Evolutionary conservation across 306 rosid genomes (phyloP).

Genomic region (Dalbergia cochinchinensis): DNA sequence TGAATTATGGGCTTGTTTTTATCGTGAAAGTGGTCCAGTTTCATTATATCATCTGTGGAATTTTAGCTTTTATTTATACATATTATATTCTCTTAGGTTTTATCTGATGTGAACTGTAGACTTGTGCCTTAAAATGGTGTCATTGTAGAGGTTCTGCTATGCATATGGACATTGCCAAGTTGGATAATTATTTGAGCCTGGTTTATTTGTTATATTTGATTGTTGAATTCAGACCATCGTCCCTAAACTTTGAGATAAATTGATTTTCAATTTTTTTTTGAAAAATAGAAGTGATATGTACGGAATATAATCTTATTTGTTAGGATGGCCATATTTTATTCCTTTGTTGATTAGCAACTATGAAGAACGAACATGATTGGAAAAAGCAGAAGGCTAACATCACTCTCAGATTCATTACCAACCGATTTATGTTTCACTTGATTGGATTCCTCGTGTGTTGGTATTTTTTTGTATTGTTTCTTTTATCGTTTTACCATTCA

Average conservation of each 20-base stretch:
- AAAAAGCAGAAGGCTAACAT: neutral
- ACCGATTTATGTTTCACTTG: neutral
- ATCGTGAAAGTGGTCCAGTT: conserved; percentile 42
- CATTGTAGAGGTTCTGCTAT: conserved; percentile 1
- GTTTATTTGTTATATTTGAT: conserved; percentile 33
- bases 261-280: neutral
- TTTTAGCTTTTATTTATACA: neutral
- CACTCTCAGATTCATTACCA: neutral
- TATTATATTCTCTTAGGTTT: neutral
- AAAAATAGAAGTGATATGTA: neutral
- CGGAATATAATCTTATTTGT: neutral
- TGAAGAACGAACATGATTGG: neutral
- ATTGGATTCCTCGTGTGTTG: neutral
- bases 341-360: neutral
- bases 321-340: neutral
- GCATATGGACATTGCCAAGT: neutral
- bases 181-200: conserved; percentile 32
- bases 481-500: neutral
- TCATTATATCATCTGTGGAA: neutral
- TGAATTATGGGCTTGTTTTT: conserved; percentile 14
- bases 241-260: neutral
- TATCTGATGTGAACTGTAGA: conserved; percentile 25
- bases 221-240: conserved; percentile 9
- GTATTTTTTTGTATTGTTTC: conserved; percentile 12
- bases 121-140: conserved; percentile 3